phyloP scores from a whole-genome alignment of 768 basidiomycete species.

The Tulasnella sp. region DNA sequence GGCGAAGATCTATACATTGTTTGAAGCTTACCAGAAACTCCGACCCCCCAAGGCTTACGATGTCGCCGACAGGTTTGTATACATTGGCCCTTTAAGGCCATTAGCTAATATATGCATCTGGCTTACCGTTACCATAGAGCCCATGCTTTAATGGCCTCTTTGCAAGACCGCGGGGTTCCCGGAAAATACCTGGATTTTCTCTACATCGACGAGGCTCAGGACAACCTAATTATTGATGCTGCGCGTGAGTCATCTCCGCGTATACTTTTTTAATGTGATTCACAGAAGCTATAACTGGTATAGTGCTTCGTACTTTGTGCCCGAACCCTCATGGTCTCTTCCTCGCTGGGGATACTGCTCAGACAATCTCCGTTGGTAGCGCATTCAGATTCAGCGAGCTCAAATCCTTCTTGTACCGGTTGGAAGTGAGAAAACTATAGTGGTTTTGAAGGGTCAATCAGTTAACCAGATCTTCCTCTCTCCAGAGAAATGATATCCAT shows the following conservation, averaged over 20 bases:
- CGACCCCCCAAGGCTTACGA: background rate
- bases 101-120: no score
- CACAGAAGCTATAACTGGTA: background rate
- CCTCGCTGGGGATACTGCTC: constrained; percentile 33
- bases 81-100: background rate
- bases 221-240: constrained; percentile 59
- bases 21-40: background rate
- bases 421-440: background rate
- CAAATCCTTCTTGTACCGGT: constrained; percentile 2
- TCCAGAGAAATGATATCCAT: background rate
- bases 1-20: background rate
- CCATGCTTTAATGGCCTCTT: background rate
- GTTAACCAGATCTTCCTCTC: no score
- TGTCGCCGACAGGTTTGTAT: background rate
- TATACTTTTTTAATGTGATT: background rate
- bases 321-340: constrained; percentile 18
- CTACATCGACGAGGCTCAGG: constrained; percentile 74
- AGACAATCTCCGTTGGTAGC: constrained; percentile 17
- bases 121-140: background rate
- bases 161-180: background rate
- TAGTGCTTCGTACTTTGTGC: constrained; percentile 17
- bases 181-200: constrained; percentile 45
- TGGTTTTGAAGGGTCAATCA: background rate
- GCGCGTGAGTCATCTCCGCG: background rate
- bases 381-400: constrained; percentile 22